Evolutionary conservation across 2,329 filamentous ascomycete species (phyloP).

Genomic region (Gaeumannomyces sp.): DNA sequence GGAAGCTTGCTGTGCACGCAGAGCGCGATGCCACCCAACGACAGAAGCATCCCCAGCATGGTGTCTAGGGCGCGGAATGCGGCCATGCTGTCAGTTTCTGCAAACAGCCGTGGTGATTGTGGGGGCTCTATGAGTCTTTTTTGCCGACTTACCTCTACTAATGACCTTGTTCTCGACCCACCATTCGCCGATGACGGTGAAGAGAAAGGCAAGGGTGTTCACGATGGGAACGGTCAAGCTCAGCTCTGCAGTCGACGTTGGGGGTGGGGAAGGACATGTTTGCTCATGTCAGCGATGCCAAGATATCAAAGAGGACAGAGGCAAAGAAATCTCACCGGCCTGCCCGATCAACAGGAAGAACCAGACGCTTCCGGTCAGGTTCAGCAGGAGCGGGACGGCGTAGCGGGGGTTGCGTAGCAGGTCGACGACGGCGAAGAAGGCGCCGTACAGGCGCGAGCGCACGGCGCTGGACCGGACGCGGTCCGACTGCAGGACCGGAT

Average conservation of each 20-base stretch:
- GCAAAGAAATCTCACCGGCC: slow-evolving; percentile 58
- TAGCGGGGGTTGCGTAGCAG: slow-evolving; percentile 77
- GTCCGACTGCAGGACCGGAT: slow-evolving; percentile 46
- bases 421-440: slow-evolving; percentile 71
- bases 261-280: neutral
- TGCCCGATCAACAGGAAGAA: slow-evolving; percentile 92
- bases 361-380: slow-evolving; percentile 91
- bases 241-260: slow-evolving; percentile 53
- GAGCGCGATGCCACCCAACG: slow-evolving; percentile 71
- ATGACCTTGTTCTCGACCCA: slow-evolving; percentile 91
- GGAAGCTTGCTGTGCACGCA: slow-evolving; percentile 65
- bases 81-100: neutral
- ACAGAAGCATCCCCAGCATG: slow-evolving; percentile 73
- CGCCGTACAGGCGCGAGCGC: slow-evolving; percentile 53
- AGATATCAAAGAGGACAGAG: slow-evolving; percentile 2
- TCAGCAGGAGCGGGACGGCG: slow-evolving; percentile 75
- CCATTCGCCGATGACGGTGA: slow-evolving; percentile 92
- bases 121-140: neutral
- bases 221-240: slow-evolving; percentile 92
- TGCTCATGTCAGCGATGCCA: slow-evolving; percentile 5
- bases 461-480: slow-evolving; percentile 53
- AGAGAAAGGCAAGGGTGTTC: slow-evolving; percentile 91
- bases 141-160: slow-evolving; percentile 58
- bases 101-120: neutral
- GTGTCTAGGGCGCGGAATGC: slow-evolving; percentile 51